Evolutionary conservation across 192 early-diverging fungal genomes (phyloP), one percentile per base, ranked within the genome.

Genomic region (Coemansia javaensis): DNA sequence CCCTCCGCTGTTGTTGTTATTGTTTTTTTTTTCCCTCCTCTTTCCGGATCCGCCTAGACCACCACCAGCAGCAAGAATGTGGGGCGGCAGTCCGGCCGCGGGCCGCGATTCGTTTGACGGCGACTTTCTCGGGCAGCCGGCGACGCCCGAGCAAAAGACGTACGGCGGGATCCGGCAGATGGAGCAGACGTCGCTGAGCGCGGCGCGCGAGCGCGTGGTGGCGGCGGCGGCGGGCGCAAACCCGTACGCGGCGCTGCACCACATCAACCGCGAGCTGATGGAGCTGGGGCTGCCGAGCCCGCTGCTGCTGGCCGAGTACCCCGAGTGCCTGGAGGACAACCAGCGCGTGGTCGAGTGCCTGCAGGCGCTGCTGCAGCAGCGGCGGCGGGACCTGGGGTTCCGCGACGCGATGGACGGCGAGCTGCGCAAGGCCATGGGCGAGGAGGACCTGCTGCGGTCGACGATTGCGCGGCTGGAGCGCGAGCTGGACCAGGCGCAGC

Each of bases 261-360:
- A 57, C 23, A 63, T 77, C 33, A 77, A 71, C 44, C 63, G 63
- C 14, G 75, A 77, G 50, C 54, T 77, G 23, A 63, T 70, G 58
- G 63, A 64, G 22, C 47, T 59, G 10, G 67, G 67, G 3, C 59
- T 77, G 24, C 75, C 75, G 3, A 57, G 59, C 24, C 75, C 75
- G 1, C 46, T 77, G 0, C 47, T 53, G 8, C 59, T 77, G n/a
- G 37, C 63, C 2, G 75, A 71, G 45, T 16, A 40, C 17, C 21
- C 61, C 36, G 74, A 69, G 36, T 61, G 27, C 18, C 32, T 64
- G 21, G 73, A 76, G 25, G 73, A 76, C 34, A 76, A 76, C 42
- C 52, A 53, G 38, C 54, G 67, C 0, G 62, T 71, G 1, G 61
- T 77, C 0, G 66, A 64, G 12, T 77, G 74, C 40, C 48, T 75